Evolutionary conservation across 2,329 filamentous ascomycete genomes (phyloP).

Genomic region (Diaporthe vexans): DNA sequence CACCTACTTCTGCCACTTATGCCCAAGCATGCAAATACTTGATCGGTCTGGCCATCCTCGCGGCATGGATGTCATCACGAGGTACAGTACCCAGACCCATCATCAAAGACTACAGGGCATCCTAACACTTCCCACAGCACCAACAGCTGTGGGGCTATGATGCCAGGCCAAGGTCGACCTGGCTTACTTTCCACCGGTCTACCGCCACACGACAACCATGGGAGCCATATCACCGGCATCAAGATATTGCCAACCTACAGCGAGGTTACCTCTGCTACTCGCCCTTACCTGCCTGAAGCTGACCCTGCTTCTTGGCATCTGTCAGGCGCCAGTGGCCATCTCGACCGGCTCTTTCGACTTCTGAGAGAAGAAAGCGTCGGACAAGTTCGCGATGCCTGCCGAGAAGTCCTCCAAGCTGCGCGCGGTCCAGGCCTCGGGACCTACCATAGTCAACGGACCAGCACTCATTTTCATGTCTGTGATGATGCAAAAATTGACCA

Average conservation of each 20-base stretch:
- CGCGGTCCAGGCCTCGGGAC: conserved; percentile 38
- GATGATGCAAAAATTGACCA: conserved; percentile 49
- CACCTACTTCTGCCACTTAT: neutral
- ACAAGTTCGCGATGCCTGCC: conserved; percentile 64
- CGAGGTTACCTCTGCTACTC: conserved; percentile 53
- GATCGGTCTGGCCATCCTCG: neutral
- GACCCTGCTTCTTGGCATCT: conserved; percentile 57
- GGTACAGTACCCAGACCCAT: neutral
- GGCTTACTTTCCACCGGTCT: conserved; percentile 36
- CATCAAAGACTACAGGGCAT: too few species aligned
- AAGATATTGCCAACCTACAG: conserved; percentile 58
- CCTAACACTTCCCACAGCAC: neutral
- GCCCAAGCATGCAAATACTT: too few species aligned
- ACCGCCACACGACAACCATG: conserved; percentile 61
- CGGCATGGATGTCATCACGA: neutral
- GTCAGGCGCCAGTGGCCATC: conserved; percentile 58
- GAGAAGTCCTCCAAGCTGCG: conserved; percentile 54
- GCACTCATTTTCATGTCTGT: conserved; percentile 54
- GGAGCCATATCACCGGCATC: conserved; percentile 57
- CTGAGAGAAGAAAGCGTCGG: conserved; percentile 69
- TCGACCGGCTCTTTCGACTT: conserved; percentile 69
- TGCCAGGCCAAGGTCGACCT: conserved; percentile 31
- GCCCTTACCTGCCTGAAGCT: conserved; percentile 57
- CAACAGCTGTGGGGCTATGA: neutral
- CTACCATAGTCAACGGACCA: conserved; percentile 43